These are phyloP conservation scores for Podospora comata DNA, from an alignment of 495 filamentous ascomycete genomes.

Conservation along the genomic window DNA sequence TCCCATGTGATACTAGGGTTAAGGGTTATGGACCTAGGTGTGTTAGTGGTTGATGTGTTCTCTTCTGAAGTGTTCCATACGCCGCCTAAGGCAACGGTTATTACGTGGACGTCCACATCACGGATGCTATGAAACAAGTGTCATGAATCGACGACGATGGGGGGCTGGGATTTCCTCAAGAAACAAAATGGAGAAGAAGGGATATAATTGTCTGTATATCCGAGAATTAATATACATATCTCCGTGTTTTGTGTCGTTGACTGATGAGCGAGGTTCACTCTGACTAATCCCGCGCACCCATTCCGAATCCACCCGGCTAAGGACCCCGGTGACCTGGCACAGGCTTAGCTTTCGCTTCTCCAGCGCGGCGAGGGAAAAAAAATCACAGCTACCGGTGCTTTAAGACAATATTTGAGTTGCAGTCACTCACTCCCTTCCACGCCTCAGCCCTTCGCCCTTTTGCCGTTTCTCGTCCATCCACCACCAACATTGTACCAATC, in stretches of 20 bases:
- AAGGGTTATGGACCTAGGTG: neutral
- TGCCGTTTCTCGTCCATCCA: slow-evolving; percentile 18
- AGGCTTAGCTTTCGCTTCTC: neutral
- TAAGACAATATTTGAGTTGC: slow-evolving; percentile 12
- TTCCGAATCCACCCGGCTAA: slow-evolving; percentile 14
- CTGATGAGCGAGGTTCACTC: neutral
- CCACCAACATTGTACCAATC: slow-evolving; percentile 24
- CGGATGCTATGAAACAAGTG: neutral
- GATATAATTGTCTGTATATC: neutral
- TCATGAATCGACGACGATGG: neutral
- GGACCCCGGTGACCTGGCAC: slow-evolving; percentile 5
- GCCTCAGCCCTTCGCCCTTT: slow-evolving; percentile 14
- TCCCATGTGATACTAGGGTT: neutral
- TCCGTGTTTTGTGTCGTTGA: neutral
- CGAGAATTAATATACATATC: neutral
- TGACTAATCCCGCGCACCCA: neutral
- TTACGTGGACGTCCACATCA: neutral
- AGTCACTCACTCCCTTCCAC: slow-evolving; percentile 20
- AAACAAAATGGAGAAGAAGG: neutral
- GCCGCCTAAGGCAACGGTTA: neutral
- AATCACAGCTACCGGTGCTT: neutral
- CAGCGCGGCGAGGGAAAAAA: slow-evolving; percentile 1
- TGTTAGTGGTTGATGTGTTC: slow-evolving; percentile 17
- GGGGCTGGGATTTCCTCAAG: neutral
- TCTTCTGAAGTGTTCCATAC: slow-evolving; percentile 2